phyloP scores from a whole-genome alignment of 768 basidiomycete genomes.

The Auriscalpium microsporum region DNA sequence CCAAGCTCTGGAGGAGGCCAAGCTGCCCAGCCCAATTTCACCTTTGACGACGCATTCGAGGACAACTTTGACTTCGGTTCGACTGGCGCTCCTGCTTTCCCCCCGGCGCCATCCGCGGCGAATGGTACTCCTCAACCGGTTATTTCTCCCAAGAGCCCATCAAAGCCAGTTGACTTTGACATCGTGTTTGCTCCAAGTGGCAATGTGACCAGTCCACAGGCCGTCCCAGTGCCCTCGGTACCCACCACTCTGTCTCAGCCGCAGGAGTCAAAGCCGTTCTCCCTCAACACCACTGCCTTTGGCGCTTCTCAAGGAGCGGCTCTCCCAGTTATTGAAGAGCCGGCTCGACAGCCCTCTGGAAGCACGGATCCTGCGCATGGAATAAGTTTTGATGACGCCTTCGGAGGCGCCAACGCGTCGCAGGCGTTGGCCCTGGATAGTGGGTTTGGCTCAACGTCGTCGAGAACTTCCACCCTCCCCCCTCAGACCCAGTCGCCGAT shows the following conservation, averaged over 20 bases:
- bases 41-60: constrained; percentile 60
- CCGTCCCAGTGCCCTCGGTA: background rate
- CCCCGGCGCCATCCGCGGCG: background rate
- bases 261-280: too few species aligned
- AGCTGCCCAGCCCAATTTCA: constrained; percentile 33
- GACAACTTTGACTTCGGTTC: constrained; percentile 57
- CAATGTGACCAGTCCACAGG: background rate
- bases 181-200: constrained; percentile 22
- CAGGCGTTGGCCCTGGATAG: constrained; percentile 33
- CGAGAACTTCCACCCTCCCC: constrained; percentile 23
- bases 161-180: constrained; percentile 25
- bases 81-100: constrained; percentile 15
- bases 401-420: constrained; percentile 27
- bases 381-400: constrained; percentile 41
- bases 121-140: constrained; percentile 1
- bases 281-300: constrained; percentile 6
- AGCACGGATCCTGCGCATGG: background rate
- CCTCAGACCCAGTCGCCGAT: constrained; percentile 14
- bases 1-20: constrained; percentile 28
- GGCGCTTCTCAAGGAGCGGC: background rate
- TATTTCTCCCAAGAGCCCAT: constrained; percentile 7
- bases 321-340: constrained; percentile 6
- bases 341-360: constrained; percentile 3
- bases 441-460: constrained; percentile 28
- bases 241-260: constrained; percentile 6